Evolutionary conservation across 1,284 basidiomycete species (phyloP).

Genomic region (Entoloma clypeatum): DNA sequence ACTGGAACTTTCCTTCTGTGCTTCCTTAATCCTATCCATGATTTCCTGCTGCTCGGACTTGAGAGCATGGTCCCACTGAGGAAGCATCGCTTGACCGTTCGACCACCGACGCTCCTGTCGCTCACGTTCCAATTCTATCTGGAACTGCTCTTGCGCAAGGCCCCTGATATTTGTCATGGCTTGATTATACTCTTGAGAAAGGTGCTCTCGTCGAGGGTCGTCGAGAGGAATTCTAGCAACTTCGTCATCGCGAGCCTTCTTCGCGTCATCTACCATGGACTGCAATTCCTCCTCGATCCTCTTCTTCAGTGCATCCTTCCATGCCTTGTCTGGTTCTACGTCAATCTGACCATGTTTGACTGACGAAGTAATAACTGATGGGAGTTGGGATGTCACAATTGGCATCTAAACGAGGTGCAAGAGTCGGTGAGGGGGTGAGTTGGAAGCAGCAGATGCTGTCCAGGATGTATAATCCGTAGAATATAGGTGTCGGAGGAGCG

Average conservation of each 20-base stretch:
- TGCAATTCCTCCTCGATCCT: constrained; percentile 43
- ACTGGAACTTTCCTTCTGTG: constrained; percentile 12
- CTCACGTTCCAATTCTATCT: constrained; percentile 38
- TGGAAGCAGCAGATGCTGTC: too few relatives aligned
- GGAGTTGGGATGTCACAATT: constrained; percentile 25
- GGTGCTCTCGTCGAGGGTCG: constrained; percentile 24
- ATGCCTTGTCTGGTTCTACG: constrained; percentile 50
- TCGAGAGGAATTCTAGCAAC: constrained; percentile 31
- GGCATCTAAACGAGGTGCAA: constrained; percentile 29
- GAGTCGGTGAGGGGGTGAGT: constrained; percentile 19
- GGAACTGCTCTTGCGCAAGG: constrained; percentile 40
- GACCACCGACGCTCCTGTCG: constrained; percentile 40
- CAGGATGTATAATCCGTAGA: too few relatives aligned
- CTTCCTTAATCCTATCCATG: constrained; percentile 31
- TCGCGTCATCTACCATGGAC: constrained; percentile 46
- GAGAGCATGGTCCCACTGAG: constrained; percentile 34
- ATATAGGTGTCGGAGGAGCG: constrained; percentile 15
- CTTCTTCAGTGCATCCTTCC: constrained; percentile 42
- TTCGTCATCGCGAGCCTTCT: constrained; percentile 36
- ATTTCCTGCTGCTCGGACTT: constrained; percentile 41
- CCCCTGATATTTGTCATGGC: constrained; percentile 37
- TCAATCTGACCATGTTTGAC: constrained; percentile 28
- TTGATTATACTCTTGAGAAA: constrained; percentile 35
- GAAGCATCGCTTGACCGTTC: constrained; percentile 30
- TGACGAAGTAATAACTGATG: constrained; percentile 18